phyloP scores from a whole-genome alignment of 2,329 filamentous ascomycete species.

The Zymoseptoria crescenta region DNA sequence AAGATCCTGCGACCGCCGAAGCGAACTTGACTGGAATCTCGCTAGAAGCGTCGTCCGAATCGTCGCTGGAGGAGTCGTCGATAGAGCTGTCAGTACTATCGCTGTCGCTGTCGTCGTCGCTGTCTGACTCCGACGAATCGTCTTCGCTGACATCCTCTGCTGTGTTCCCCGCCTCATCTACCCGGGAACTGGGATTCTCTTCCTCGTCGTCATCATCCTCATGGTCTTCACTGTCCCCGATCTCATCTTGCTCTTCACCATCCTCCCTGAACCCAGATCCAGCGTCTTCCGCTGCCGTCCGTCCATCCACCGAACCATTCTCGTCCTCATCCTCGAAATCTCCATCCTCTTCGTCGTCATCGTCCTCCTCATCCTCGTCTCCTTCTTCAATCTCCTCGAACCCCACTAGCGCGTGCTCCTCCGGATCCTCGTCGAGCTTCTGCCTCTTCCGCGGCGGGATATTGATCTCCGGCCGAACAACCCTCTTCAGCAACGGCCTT shows the following conservation, averaged over 20 bases:
- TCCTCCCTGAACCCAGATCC: slow-evolving; percentile 11
- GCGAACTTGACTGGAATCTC: background rate
- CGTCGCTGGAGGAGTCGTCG: slow-evolving; percentile 4
- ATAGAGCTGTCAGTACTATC: slow-evolving; percentile 8
- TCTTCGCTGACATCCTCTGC: slow-evolving; percentile 8
- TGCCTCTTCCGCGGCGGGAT: slow-evolving; percentile 26
- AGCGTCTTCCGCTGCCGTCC: slow-evolving; percentile 11
- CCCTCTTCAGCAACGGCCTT: slow-evolving; percentile 55
- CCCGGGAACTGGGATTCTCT: background rate
- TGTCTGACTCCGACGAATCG: slow-evolving; percentile 7
- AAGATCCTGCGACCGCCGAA: background rate
- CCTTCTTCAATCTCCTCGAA: slow-evolving; percentile 25
- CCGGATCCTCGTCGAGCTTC: slow-evolving; percentile 29
- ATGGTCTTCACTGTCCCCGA: slow-evolving; percentile 1
- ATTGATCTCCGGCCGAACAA: slow-evolving; percentile 32
- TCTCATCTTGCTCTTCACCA: slow-evolving; percentile 2
- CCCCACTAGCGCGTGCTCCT: slow-evolving; percentile 31
- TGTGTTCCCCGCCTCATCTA: background rate
- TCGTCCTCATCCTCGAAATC: slow-evolving; percentile 14
- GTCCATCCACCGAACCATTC: background rate
- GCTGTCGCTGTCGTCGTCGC: slow-evolving; percentile 15
- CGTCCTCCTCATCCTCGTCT: slow-evolving; percentile 34
- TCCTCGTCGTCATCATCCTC: slow-evolving; percentile 2
- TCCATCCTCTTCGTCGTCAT: slow-evolving; percentile 18
- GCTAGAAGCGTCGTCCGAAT: background rate